Percentiles rank a stretch among this genome's conserved stretches.
Conservation (phyloP, 2,329 filamentous ascomycete genomes). For the Aspergillus sergii region DNA sequence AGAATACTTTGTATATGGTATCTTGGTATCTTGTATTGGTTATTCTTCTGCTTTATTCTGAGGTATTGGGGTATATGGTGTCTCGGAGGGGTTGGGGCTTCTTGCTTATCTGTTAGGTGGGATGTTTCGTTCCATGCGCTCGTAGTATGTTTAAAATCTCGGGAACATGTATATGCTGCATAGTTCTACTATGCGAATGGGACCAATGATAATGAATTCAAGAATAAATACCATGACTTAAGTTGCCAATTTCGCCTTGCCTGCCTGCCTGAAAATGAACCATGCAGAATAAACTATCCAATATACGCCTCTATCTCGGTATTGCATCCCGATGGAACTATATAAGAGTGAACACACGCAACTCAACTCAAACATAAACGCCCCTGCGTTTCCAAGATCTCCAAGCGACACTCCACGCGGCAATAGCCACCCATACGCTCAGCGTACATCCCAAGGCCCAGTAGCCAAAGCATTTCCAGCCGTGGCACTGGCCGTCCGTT, state of each 20-base stretch:
- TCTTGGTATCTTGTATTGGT: constrained; percentile 1
- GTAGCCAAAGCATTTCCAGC: constrained; percentile 80
- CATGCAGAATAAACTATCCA: background rate
- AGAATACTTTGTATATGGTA: background rate
- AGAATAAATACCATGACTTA: background rate
- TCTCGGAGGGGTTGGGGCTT: background rate
- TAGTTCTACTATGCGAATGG: background rate
- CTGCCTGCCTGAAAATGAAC: background rate
- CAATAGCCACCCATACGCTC: constrained; percentile 77
- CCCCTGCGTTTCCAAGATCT: constrained; percentile 79
- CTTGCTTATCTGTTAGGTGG: background rate
- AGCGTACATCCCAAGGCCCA: constrained; percentile 75
- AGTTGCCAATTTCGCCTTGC: background rate
- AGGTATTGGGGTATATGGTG: background rate
- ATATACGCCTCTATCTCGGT: constrained; percentile 1
- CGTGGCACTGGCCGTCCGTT: constrained; percentile 70
- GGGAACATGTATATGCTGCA: background rate
- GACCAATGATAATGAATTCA: background rate
- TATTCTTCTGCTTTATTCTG: background rate
- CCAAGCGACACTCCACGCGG: constrained; percentile 77
- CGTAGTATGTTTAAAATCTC: background rate
- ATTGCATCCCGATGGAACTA: background rate
- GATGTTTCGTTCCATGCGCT: background rate
- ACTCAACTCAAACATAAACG: constrained; percentile 61
- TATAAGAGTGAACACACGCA: background rate